Base-by-base conservation (phyloP, 352 stramenopile genomes). In the Pythium apleroticum region DNA sequence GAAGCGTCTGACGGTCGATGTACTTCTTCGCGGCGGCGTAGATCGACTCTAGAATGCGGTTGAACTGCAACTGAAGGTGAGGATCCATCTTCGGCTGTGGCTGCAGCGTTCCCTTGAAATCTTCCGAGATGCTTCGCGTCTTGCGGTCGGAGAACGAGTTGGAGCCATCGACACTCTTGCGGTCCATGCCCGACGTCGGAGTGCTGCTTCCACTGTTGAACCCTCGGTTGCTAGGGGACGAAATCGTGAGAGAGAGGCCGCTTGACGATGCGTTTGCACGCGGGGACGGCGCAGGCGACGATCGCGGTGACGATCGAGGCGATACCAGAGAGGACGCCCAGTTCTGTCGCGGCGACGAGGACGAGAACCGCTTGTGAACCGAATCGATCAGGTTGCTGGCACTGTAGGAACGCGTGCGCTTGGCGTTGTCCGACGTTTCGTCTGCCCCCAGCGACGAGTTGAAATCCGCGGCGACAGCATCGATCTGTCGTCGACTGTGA, bases 11-110 rank as follows among this genome's bases (percentile, higher is more conserved):
- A 9, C 66, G 77, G 33, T 92, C 86, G 49, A 94, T 94, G 65
- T 96, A 96, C 52, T 80, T 83, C 61, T 96, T 96, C 14, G 88
- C 88, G 14, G 80, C 88, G 4, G 86, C 76, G 60, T 96, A 96
- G 39, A 96, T 84, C 24, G 88, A 94, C 56, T 96, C 88, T 6
- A 96, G 77, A 35, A 92, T 68, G 8, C 82, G 73, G 41, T 96
- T 90, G 58, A 92, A 93, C 68, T 90, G 82, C 37, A 86, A 68
- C 56, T 96, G 88, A 35, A 93, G 89, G 60, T 93, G 89, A 11
- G 75, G 55, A 65, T 96, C 88, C 88, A 96, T 96, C 70, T 95
- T 93, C 1, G 84, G 78, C 55, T 93, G 80, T 10, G 66, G 60
- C 37, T 81, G 73, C 25, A 85, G 35, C n/a, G 73, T 69, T 4